Evolutionary conservation across 208 protist species (phyloP).

Genomic region (Herpetomonas muscarum): DNA sequence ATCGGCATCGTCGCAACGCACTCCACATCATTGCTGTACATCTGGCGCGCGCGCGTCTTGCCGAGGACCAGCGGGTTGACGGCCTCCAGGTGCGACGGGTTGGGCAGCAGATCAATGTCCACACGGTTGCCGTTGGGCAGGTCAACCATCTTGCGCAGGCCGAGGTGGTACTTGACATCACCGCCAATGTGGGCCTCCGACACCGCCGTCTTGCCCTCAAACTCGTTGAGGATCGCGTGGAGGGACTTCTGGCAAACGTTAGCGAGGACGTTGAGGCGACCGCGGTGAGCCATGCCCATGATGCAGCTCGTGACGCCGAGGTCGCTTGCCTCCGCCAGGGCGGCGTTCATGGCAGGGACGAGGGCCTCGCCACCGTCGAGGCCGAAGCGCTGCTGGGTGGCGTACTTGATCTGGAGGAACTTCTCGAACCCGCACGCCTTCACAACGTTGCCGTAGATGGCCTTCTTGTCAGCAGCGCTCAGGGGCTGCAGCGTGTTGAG

Average conservation of each 20-base stretch:
- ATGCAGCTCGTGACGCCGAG: slow-evolving; percentile 89
- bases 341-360: slow-evolving; percentile 94
- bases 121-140: slow-evolving; percentile 80
- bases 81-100: slow-evolving; percentile 99
- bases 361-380: slow-evolving; percentile 96
- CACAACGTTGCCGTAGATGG: slow-evolving; percentile 81
- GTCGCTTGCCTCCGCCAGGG: slow-evolving; percentile 82
- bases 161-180: slow-evolving; percentile 99
- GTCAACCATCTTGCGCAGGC: slow-evolving; percentile 63
- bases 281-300: slow-evolving; percentile 98
- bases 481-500: slow-evolving; percentile 59
- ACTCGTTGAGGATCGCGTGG: slow-evolving; percentile 87
- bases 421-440: slow-evolving; percentile 91
- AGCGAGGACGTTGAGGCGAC: slow-evolving; percentile 95
- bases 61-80: slow-evolving; percentile 98
- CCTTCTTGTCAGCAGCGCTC: slow-evolving; percentile 51
- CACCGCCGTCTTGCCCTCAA: slow-evolving; percentile 61
- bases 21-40: slow-evolving; percentile 71
- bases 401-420: slow-evolving; percentile 92
- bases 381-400: slow-evolving; percentile 95
- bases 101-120: slow-evolving; percentile 96
- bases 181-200: slow-evolving; percentile 52
- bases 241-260: slow-evolving; percentile 96
- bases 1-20: slow-evolving; percentile 73
- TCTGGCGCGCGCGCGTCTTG: slow-evolving; percentile 95